Evolutionary conservation across 495 filamentous ascomycete species (phyloP).

Genomic region (Penicillium atrosanguineum): DNA sequence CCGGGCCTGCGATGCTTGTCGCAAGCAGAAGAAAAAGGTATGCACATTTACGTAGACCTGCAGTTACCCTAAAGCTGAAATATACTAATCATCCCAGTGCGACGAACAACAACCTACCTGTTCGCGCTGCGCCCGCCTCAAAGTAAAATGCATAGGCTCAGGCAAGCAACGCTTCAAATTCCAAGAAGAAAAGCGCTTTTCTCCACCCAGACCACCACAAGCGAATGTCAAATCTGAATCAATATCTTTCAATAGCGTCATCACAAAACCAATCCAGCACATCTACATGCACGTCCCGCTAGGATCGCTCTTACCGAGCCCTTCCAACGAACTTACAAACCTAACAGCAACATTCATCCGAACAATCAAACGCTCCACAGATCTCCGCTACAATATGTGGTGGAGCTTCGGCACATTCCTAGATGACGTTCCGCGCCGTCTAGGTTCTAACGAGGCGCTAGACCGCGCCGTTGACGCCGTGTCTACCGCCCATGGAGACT

Average conservation of each 20-base stretch:
- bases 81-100: constrained; percentile 27
- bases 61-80: neutral
- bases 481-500: constrained; percentile 29
- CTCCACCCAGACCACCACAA: too few relatives aligned
- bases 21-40: constrained; percentile 55
- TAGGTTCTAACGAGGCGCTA: constrained; percentile 43
- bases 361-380: constrained; percentile 29
- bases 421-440: constrained; percentile 32
- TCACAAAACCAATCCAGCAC: neutral
- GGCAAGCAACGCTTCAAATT: constrained; percentile 50
- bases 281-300: neutral
- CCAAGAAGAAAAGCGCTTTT: constrained; percentile 30
- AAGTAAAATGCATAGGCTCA: constrained; percentile 43
- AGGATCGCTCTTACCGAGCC: constrained; percentile 5
- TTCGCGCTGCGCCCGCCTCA: constrained; percentile 45
- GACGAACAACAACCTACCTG: constrained; percentile 42
- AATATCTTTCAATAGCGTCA: too few relatives aligned
- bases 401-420: constrained; percentile 43
- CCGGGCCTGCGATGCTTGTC: constrained; percentile 49
- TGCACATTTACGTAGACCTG: neutral
- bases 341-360: constrained; percentile 28
- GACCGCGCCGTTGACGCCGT: constrained; percentile 40
- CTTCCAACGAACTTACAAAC: constrained; percentile 18
- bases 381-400: constrained; percentile 42
- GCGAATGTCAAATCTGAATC: neutral